Conservation (phyloP, 2,329 filamentous ascomycete species). For the Bipolaris victoriae region DNA sequence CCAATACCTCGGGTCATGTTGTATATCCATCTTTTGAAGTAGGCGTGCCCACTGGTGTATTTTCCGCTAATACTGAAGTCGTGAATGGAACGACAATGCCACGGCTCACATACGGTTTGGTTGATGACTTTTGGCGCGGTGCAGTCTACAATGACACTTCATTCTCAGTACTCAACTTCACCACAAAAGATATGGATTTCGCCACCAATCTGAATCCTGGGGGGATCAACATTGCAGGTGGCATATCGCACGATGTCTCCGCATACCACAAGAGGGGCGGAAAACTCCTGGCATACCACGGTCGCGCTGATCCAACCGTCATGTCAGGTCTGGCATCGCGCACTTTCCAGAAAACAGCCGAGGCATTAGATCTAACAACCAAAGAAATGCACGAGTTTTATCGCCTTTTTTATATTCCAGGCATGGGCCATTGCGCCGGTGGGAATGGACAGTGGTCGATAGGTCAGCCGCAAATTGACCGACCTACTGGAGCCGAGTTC, state of each 20-base stretch:
- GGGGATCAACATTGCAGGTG: conserved; percentile 46
- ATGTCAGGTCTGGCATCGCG: conserved; percentile 51
- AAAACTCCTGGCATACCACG: conserved; percentile 28
- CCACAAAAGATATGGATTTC: conserved; percentile 33
- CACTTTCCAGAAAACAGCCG: conserved; percentile 56
- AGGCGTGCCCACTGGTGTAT: conserved; percentile 51
- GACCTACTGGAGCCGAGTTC: conserved; percentile 24
- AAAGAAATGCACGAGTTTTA: conserved; percentile 50
- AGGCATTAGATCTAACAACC: conserved; percentile 16
- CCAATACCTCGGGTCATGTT: conserved; percentile 49
- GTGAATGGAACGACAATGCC: conserved; percentile 48
- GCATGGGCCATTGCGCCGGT: conserved; percentile 57
- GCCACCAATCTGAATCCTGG: conserved; percentile 37
- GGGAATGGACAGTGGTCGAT: conserved; percentile 51
- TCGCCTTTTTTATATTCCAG: conserved; percentile 58
- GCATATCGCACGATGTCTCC: conserved; percentile 48
- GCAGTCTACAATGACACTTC: conserved; percentile 51
- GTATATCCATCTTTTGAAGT: conserved; percentile 56
- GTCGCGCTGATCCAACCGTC: conserved; percentile 37
- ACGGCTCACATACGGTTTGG: conserved; percentile 53
- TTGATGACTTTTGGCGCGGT: conserved; percentile 18
- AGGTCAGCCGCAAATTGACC: conserved; percentile 18
- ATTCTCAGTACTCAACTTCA: conserved; percentile 43
- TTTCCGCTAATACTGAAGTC: conserved; percentile 30
- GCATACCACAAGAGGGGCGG: conserved; percentile 15